These are phyloP conservation scores for Wickerhamomyces sp. DNA, from an alignment of 1,139 yeast genomes.

Conservation along the genomic window DNA sequence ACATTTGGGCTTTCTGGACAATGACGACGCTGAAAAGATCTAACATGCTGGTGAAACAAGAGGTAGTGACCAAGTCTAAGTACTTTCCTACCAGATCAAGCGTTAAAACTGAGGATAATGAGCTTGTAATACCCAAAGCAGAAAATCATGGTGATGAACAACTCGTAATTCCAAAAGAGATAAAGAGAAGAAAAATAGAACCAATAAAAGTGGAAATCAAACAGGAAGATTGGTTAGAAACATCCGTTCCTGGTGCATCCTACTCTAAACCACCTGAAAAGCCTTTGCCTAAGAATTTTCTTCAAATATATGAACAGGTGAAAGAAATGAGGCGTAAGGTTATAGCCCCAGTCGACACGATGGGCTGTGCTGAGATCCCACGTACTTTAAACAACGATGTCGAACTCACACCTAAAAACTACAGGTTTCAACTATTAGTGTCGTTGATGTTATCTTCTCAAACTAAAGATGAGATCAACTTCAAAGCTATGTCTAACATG, in stretches of 20 bases:
- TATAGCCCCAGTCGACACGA: conserved; percentile 78
- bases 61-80: conserved; percentile 1
- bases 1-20: neutral
- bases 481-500: conserved; percentile 61
- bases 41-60: neutral
- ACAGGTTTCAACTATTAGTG: conserved; percentile 69
- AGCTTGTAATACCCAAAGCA: neutral
- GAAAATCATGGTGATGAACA: neutral
- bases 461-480: conserved; percentile 86
- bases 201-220: neutral
- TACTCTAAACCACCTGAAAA: too few relatives aligned
- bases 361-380: conserved; percentile 84
- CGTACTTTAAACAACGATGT: conserved; percentile 32
- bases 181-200: neutral
- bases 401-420: conserved; percentile 37
- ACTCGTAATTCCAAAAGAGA: neutral
- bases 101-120: neutral
- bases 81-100: conserved; percentile 1
- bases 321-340: conserved; percentile 61
- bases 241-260: too few relatives aligned
- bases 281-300: conserved; percentile 43
- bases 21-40: neutral
- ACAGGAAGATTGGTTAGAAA: neutral
- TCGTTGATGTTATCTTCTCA: conserved; percentile 89
- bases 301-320: conserved; percentile 54